Evolutionary conservation across 179 eudicot species (phyloP).

Genomic region (Sideroxylon spinosum): DNA sequence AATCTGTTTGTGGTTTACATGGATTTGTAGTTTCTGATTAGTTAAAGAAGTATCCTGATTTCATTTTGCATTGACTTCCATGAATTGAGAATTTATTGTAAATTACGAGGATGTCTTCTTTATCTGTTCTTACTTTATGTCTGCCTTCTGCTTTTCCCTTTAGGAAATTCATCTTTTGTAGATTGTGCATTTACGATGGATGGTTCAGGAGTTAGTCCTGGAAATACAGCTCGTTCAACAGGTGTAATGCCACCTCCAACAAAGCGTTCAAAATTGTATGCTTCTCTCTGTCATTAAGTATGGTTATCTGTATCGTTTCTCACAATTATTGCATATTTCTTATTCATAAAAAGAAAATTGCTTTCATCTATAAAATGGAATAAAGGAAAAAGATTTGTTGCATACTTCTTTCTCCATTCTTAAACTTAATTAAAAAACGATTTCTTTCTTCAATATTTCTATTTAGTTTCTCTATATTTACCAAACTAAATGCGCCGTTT

Average conservation of each 20-base stretch:
- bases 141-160: background rate
- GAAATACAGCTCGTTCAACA: constrained; percentile 25
- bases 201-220: constrained; percentile 27
- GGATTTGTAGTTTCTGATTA: background rate
- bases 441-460: background rate
- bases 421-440: background rate
- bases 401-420: too few species aligned
- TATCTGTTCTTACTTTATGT: background rate
- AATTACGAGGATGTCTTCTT: constrained; percentile 9
- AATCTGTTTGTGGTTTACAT: background rate
- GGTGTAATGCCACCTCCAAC: constrained; percentile 33
- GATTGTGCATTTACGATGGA: constrained; percentile 21
- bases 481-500: background rate
- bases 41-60: background rate
- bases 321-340: background rate
- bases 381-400: too few species aligned
- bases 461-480: background rate
- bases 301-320: constrained; percentile 12
- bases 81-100: background rate
- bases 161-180: constrained; percentile 19
- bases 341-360: background rate
- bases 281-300: constrained; percentile 14
- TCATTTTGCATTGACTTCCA: background rate
- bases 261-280: constrained; percentile 58
- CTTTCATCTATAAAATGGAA: too few species aligned